These are phyloP conservation scores for Arctium lappa DNA, from an alignment of 129 eudicot species.

Conservation along the genomic window DNA sequence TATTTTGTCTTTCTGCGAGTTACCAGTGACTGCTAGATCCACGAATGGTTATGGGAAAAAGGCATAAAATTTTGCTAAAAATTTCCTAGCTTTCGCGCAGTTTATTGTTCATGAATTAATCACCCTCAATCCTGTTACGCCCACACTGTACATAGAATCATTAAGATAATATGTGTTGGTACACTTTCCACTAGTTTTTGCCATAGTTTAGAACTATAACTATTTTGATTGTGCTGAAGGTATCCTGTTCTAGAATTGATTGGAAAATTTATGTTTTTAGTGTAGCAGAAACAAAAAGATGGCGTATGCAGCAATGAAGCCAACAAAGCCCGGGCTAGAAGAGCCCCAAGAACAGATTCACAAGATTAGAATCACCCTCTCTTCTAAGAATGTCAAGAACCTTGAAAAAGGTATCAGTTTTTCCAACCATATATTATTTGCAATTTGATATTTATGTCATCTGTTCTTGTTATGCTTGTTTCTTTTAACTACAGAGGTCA, in stretches of 20 bases:
- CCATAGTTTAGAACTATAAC: neutral
- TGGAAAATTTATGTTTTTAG: neutral
- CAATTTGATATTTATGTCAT: neutral
- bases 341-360: constrained; percentile 68
- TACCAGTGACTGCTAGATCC: neutral
- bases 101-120: neutral
- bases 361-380: constrained; percentile 90
- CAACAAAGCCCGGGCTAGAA: constrained; percentile 79
- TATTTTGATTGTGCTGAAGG: neutral
- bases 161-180: neutral
- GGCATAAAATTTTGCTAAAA: neutral
- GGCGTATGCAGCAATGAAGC: constrained; percentile 91
- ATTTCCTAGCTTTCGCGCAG: neutral
- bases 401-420: constrained; percentile 71
- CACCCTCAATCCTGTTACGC: neutral
- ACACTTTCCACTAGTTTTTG: neutral
- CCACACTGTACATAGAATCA: neutral
- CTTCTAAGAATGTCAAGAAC: constrained; percentile 85
- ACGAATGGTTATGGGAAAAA: neutral
- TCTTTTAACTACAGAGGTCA: neutral
- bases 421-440: neutral
- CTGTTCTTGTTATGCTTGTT: neutral
- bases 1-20: neutral
- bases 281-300: constrained; percentile 17
- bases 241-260: neutral